Evolutionary conservation across 2,329 filamentous ascomycete species (phyloP), one percentile per base, ranked within the genome.

Genomic region (Dendryphion nanum): DNA sequence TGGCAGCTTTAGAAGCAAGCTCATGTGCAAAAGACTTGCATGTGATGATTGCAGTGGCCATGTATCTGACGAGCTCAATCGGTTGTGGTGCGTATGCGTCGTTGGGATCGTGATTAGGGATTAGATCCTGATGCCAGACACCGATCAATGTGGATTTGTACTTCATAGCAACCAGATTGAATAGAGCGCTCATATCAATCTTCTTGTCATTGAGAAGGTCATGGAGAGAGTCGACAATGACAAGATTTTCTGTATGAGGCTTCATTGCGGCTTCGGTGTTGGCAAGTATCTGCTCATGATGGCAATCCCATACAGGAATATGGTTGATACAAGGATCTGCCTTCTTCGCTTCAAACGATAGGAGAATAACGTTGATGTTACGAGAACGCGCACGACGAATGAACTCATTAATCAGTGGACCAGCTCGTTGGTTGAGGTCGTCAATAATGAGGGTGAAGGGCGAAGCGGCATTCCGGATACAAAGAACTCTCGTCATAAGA

Each of bases 401-500:
- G 64, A 91, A 87, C 64, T 95, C 89, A 14, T 72, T 69, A 2
- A 91, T 48, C 4, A 95, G 68, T 0, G 83, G 82, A 19, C 73
- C 75, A 5, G 82, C 86, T 18, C 83, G 81, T 67, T 95, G 89
- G 68, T 95, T 89, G 19, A 96, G 73, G 21, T 77, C 87, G 65
- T 97, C 91, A 40, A 95, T 74, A 3, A 96, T 68, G 18, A 97
- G 72, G 0, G 90, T 96, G 56, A 97, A 81, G 3, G 91, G 91
- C 33, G 89, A 95, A 12, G 85, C 82, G 40, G 81, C 82, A 64
- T 93, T 86, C 45, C 88, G 79, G 39, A 88, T 73, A 57, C 83
- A 87, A 47, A 95, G 74, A 2, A 95, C 73, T 59, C 89, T 90
- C 47, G 89, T 86, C 38, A 95, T 82, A 2, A 95, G 74, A 3